A percentile compares a stretch with the other conserved stretches of the same genome.
Evolutionary conservation across 768 basidiomycete genomes (phyloP).

Genomic region (Hypsizygus marmoreus): DNA sequence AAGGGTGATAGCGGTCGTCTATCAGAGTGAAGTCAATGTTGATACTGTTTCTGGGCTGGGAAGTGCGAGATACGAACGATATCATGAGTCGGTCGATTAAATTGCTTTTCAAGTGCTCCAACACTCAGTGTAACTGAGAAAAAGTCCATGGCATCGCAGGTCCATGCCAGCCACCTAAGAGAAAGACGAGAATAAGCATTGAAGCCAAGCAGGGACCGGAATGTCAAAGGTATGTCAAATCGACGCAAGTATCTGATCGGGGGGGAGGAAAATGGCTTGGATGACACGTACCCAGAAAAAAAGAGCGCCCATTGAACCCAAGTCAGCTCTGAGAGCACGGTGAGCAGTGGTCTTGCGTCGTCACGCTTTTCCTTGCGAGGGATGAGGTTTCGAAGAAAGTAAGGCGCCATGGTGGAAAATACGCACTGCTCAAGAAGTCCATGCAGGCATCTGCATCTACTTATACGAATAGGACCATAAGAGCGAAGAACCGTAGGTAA

Average conservation of each 20-base stretch:
- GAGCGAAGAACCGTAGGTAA: no score
- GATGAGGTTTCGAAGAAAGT: slow-evolving; percentile 47
- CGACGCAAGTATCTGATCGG: no score
- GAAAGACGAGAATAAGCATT: no score
- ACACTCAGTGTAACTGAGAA: slow-evolving; percentile 74
- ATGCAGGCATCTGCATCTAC: no score
- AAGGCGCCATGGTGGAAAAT: slow-evolving; percentile 49
- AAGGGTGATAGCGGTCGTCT: slow-evolving; percentile 85
- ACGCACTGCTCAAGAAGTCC: no score
- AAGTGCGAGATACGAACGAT: no score
- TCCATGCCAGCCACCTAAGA: slow-evolving; percentile 81
- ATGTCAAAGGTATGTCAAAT: no score
- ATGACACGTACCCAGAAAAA: slow-evolving; percentile 57
- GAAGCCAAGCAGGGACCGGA: slow-evolving; percentile 4
- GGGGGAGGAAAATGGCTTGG: slow-evolving; percentile 11
- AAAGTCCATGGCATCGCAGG: slow-evolving; percentile 84
- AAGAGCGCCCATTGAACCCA: slow-evolving; percentile 61
- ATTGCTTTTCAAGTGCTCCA: slow-evolving; percentile 46
- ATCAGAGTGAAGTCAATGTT: no score
- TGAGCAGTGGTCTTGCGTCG: slow-evolving; percentile 40
- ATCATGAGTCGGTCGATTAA: slow-evolving; percentile 37
- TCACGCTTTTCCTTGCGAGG: slow-evolving; percentile 46
- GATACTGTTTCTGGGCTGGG: no score
- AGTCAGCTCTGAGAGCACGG: slow-evolving; percentile 44
- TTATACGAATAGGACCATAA: no score